Base-by-base conservation (phyloP, 129 eudicot genomes). In the Dittrichia graveolens region DNA sequence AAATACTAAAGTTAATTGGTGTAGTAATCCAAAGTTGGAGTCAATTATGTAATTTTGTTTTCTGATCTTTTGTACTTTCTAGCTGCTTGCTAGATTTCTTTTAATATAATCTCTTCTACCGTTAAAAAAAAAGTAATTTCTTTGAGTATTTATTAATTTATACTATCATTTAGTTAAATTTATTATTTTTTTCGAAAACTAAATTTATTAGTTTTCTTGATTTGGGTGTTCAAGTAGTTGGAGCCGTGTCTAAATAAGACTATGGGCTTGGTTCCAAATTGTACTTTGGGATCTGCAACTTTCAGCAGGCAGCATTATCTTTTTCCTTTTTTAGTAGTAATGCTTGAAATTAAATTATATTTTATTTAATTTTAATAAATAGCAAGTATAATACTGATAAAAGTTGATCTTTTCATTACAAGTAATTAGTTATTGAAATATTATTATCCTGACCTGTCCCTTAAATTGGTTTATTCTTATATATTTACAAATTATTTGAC, bases 231-330 rank as follows among this genome's bases (percentile, higher is more conserved):
- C 5, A 40, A 66, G 74, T 75, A 45, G 74, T 55, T 76, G 80
- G 45, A 48, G 61, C 59, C 45, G 69, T 66, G 68, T 57, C 59
- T 65, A 67, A 67, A 66, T 43, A 76, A 46, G 67, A 15, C 57
- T 39, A 47, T 24, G 79, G 55, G 59, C 5, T 64, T 15, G 58
- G 67, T 56, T 66, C 10, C 46, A 56, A 44, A 16, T n/a, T 37
- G 45, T 67, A 37, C 16, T 19, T 76, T 37, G 68, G 74, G 61
- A 67, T 76, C 67, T 55, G 15, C 50, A 67, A 57, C 16, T 16
- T 18, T 55, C 12, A 37, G 37, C 16, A 49, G 13, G 41, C 9
- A 60, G 10, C 60, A 44, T 74, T 8, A 24, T 13, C 43, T 42
- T 65, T 55, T 44, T n/a, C n/a, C 14, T 46, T 15, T 46, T 2